Evolutionary conservation across 768 basidiomycete genomes (phyloP), one percentile per base, ranked within the genome.

Genomic region (Rhodosporidiobolus sp.): DNA sequence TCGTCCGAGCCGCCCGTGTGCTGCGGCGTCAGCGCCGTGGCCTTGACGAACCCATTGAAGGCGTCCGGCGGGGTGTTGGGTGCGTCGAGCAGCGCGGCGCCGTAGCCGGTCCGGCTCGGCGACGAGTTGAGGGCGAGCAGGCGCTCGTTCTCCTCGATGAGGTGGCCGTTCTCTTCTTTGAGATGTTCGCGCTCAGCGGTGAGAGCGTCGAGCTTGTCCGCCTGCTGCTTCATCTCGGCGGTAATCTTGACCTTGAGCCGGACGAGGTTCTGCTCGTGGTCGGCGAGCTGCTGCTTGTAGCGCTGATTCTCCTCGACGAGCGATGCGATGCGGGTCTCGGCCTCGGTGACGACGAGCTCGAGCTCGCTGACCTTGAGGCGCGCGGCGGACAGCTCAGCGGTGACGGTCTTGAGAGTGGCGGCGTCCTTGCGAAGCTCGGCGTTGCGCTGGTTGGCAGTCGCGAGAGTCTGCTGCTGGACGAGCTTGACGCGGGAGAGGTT

Each of bases 391-490:
- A 68, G 67, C 19, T 67, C 65, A 35, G 48, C 38, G 35, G 43
- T 14, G 35, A 19, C 38, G 28, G 38, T 6, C n/a, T 43, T n/a
- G 52, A 35, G 66, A 20, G 32, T 26, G 7, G 12, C 24, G 24
- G 22, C 43, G 3, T 46, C 46, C 55, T 69, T 69, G 11, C 49
- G 28, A 30, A 69, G 65, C 3, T 50, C 30, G 8, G 26, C 1
- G 53, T 43, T 57, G n/a, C 54, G 61, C 55, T 61, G 61, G 48
- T 67, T 67, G 10, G 65, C 62, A 7, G n/a, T 4, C 0, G 65
- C 65, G 61, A 72, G 65, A 2, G 55, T 43, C 55, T 67, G 65
- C 43, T 72, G 70, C 54, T 67, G 65, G 30, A 61, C 38, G 14
- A 32, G 3, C 38, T 58, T 67, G 62, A 50, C 45, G 7, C 55